These are phyloP conservation scores for Fusarium redolens DNA, from an alignment of 2,329 filamentous ascomycete species.

Conservation along the genomic window DNA sequence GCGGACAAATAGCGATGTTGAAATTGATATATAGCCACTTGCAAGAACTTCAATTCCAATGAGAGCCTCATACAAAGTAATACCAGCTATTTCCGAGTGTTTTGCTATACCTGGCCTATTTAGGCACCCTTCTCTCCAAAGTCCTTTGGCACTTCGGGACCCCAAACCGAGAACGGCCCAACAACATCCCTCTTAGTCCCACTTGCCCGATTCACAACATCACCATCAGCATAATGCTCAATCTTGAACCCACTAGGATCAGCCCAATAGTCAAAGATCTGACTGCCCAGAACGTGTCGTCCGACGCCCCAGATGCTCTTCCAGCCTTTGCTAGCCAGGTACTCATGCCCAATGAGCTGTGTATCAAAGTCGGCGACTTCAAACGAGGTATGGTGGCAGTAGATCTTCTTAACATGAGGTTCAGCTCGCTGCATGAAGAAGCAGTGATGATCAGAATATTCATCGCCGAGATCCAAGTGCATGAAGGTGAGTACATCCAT, in stretches of 20 bases:
- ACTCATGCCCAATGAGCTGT: neutral
- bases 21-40: fast-evolving
- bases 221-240: neutral
- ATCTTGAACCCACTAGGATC: neutral
- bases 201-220: neutral
- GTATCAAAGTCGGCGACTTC: neutral
- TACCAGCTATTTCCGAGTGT: neutral
- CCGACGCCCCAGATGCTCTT: neutral
- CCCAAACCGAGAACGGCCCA: neutral
- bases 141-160: neutral
- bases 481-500: neutral
- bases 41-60: fast-evolving
- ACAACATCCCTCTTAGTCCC: neutral
- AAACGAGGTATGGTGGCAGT: neutral
- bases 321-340: neutral
- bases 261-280: neutral
- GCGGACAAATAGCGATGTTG: fast-evolving
- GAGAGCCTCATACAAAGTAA: fast-evolving
- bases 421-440: neutral
- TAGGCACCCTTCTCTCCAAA: neutral
- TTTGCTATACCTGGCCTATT: too few species aligned
- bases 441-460: neutral
- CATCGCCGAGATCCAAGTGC: neutral
- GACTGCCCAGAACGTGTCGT: neutral
- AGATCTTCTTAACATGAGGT: neutral